Evolutionary conservation across 345 rosid species (phyloP).

Genomic region (Eucalyptus microcorys): DNA sequence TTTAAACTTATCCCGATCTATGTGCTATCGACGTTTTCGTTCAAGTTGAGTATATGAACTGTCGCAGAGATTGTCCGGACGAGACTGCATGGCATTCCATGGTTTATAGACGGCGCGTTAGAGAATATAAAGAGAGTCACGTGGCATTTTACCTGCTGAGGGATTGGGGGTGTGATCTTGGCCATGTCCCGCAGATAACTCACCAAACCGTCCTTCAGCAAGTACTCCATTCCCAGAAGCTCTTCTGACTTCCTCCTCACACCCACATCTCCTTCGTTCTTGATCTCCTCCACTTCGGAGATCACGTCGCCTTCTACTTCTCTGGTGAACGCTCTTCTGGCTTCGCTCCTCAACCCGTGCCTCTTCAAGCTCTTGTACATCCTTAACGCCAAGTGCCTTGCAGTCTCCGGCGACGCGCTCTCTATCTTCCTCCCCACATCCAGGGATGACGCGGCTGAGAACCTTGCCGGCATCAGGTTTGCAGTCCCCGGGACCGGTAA

Average conservation of each 20-base stretch:
- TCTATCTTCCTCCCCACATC: neutral
- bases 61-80: neutral
- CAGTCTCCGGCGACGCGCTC: constrained; percentile 1
- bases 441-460: neutral
- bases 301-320: neutral
- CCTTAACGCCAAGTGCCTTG: constrained; percentile 3
- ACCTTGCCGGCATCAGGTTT: neutral
- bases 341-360: constrained; percentile 11
- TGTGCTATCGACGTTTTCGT: neutral
- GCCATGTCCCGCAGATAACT: constrained; percentile 14
- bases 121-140: neutral
- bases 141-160: constrained; percentile 7
- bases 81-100: accelerated
- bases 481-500: neutral
- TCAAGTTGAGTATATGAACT: neutral
- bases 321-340: neutral
- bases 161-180: constrained; percentile 15
- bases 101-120: neutral
- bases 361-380: constrained; percentile 21
- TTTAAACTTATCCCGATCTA: neutral
- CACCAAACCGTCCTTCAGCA: constrained; percentile 17
- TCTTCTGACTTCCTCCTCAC: neutral
- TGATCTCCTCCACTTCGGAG: neutral
- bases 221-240: constrained; percentile 16
- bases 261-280: neutral